Evolutionary conservation across 192 early-diverging fungal species (phyloP), one percentile per base, ranked within the genome.

Genomic region (Linnemannia exigua): DNA sequence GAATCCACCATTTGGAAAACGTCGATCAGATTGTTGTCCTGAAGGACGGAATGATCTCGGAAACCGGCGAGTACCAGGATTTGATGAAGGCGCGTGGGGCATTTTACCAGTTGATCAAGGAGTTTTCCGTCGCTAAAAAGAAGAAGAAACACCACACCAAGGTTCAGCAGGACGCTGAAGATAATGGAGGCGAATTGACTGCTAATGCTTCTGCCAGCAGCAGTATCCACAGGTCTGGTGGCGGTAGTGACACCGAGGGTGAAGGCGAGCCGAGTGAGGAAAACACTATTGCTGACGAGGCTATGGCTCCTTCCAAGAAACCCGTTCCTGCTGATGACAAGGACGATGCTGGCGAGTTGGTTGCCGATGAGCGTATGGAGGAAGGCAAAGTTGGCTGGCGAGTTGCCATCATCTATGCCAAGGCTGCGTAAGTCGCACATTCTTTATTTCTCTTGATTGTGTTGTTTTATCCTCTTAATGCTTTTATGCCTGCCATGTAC

Each of bases 351-450:
- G 88, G 88, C 4, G 89, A 83, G 51, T 79, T 97, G 41, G 97
- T 97, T 87, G 89, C 91, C 7, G 92, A 94, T 46, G 98, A 99
- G 88, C 91, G 94, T 74, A 94, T 92, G 74, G 94, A 94, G 15
- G 90, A 93, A 67, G 97, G 97, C 33, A 91, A 89, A 25, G 96
- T 99, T 33, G 91, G 93, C 38, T 94, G 92, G 91, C 71, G 77
- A 15, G 94, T 96, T 0, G 96, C 97, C 83, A 68, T 79, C 46
- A 90, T 92, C 1, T 99, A 99, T 83, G 91, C 92, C 48, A 89
- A 93, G 73, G 93, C 95, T 5, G 77, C 73, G 83, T 85, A 85
- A 79, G 83, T 79, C 33, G 20, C 37, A 37, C 5, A 51, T 33
- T 12, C 0, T 25, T 22, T 33, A 25, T 44, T 36, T 35, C 52